Conservation (phyloP, 192 early-diverging fungal species). For the Coemansia sp. region DNA sequence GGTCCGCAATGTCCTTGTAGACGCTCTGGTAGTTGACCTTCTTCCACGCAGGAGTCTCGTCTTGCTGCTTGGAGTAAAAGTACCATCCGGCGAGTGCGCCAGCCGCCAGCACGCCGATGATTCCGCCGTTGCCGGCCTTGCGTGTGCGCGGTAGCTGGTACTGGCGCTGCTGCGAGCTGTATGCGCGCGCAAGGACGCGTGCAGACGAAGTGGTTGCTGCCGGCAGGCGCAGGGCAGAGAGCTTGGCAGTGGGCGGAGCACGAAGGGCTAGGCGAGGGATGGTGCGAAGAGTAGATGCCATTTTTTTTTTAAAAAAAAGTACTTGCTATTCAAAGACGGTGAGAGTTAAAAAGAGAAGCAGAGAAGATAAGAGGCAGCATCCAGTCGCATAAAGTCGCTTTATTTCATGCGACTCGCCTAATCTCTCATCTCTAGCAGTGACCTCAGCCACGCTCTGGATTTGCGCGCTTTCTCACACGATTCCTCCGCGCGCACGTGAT, state of each 20-base stretch:
- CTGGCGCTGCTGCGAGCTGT: constrained; percentile 25
- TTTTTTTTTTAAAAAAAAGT: constrained; percentile 5
- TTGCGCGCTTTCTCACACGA: not conserved
- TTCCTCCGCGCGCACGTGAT: not conserved
- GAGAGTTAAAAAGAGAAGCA: constrained; percentile 5
- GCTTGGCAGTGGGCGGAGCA: not conserved
- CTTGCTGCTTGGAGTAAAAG: constrained; percentile 30
- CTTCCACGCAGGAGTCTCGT: constrained; percentile 37
- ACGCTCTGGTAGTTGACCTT: constrained; percentile 70
- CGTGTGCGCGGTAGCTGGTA: constrained; percentile 23
- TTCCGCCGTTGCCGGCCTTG: constrained; percentile 34
- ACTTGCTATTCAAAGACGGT: not conserved
- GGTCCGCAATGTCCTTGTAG: constrained; percentile 74
- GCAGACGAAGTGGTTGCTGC: not conserved
- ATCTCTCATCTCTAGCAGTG: constrained; percentile 18
- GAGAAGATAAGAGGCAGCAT: not conserved
- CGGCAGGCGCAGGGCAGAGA: constrained; percentile 4
- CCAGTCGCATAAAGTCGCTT: not conserved
- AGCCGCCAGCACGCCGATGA: constrained; percentile 41
- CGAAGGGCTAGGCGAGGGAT: constrained; percentile 13
- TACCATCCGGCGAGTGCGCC: constrained; percentile 57
- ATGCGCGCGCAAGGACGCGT: constrained; percentile 11
- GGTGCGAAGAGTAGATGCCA: constrained; percentile 34
- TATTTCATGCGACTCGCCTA: constrained; percentile 1
- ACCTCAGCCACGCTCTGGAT: not conserved